Base-by-base conservation (phyloP, 1,284 basidiomycete species). In the Microstroma glucosiphilum region DNA sequence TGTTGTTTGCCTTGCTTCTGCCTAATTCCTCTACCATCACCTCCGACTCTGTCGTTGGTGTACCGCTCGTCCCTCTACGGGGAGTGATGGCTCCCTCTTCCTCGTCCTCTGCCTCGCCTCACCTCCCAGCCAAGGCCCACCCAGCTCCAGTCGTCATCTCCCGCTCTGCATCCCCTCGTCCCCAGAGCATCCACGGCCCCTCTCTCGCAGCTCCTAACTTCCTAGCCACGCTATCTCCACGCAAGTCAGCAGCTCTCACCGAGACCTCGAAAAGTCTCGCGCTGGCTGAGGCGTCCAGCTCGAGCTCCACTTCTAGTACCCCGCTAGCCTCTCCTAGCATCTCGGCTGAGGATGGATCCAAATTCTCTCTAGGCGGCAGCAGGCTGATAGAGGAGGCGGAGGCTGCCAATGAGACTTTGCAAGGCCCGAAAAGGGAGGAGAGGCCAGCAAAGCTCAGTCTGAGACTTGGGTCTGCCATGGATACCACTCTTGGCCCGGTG, bases 171-270 rank as follows among this genome's bases (percentile, higher is more conserved):
- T 37, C 30, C 4, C 30, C 30, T 37, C 30, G 30, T 37, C 30
- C 30, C 30, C 30, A 37, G 30, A 37, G 30, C 30, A 37, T 37
- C 9, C 30, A 37, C 30, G 30, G 30, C 30, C 30, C 30, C 9
- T 37, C 30, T 37, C 30, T 37, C 30, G 30, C 30, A 37, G 30
- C 30, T 37, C 43, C 43, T 48, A 6, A 13, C 21, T 54, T 54
- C 51, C 51, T 54, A 8, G 19, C 51, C 21, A 54, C 51, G 17
- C 51, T 54, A 13, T 54, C 51, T 7, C 51, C 51, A 19, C 51
- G 25, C 21, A 54, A 54, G 21, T 54, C 51, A 13, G 15, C 51
- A 25, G 21, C 25, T 23, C 26, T 25, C 21, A 54, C 51, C 13
- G 25, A 21, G 51, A 54, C 51, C 4, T 48, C 43, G 17, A 17